Conservation (phyloP, 1,139 yeast genomes). For the Zygoascus meyerae region DNA sequence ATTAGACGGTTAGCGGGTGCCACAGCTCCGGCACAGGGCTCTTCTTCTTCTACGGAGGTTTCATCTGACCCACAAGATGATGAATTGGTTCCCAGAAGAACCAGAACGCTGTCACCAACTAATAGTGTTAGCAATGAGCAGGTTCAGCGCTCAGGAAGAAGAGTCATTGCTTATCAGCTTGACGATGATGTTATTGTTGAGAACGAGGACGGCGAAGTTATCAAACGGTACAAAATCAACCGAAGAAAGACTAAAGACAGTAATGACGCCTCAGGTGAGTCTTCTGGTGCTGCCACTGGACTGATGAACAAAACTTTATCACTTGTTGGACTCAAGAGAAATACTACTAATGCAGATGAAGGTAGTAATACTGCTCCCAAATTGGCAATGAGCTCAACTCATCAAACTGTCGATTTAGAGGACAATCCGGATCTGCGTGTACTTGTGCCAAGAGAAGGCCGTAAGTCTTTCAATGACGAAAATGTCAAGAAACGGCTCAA, state of each 20-base stretch:
- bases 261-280: conserved; percentile 6
- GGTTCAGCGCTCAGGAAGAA: conserved; percentile 14
- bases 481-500: conserved; percentile 23
- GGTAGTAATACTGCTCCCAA: conserved; percentile 1
- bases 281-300: background rate
- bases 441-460: conserved; percentile 8
- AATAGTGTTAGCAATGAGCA: background rate
- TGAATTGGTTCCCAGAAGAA: conserved; percentile 2
- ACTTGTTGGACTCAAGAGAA: conserved; percentile 23
- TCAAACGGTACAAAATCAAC: conserved; percentile 73
- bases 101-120: conserved; percentile 1
- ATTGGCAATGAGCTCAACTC: background rate
- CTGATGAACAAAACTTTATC: conserved; percentile 25
- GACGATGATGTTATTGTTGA: conserved; percentile 79
- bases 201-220: conserved; percentile 85
- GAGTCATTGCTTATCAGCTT: conserved; percentile 52
- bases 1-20: conserved; percentile 5
- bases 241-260: conserved; percentile 36
- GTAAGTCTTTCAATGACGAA: conserved; percentile 21
- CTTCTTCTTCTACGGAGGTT: conserved; percentile 6
- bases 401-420: conserved; percentile 23
- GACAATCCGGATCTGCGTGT: conserved; percentile 18
- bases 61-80: conserved; percentile 1
- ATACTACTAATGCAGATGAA: conserved; percentile 5
- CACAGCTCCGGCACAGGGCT: background rate